Evolutionary conservation across 2,329 filamentous ascomycete species (phyloP).

Genomic region (Berkeleyomyces basicola): DNA sequence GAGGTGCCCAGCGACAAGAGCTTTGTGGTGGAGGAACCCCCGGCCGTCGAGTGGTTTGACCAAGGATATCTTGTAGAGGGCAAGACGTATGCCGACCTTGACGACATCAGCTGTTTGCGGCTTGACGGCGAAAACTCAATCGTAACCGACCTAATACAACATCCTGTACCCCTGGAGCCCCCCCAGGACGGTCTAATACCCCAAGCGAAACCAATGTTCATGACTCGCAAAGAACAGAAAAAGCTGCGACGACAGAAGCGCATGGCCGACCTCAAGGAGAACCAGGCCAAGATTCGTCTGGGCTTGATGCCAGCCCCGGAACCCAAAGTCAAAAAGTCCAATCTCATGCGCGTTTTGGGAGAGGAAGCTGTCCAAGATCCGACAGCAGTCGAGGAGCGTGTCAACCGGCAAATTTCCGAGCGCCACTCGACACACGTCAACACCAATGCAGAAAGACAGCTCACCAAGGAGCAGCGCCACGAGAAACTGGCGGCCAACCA

Average conservation of each 20-base stretch:
- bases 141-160: slow-evolving; percentile 80
- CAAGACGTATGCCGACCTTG: slow-evolving; percentile 55
- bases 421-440: slow-evolving; percentile 63
- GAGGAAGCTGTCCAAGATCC: slow-evolving; percentile 81
- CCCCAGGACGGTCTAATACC: slow-evolving; percentile 75
- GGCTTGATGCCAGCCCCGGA: slow-evolving; percentile 79
- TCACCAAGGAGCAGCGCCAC: slow-evolving; percentile 72
- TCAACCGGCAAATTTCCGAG: slow-evolving; percentile 83
- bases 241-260: slow-evolving; percentile 80
- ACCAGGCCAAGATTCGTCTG: slow-evolving; percentile 87
- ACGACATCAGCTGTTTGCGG: slow-evolving; percentile 49
- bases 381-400: slow-evolving; percentile 86
- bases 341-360: slow-evolving; percentile 91
- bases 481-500: slow-evolving; percentile 75
- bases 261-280: slow-evolving; percentile 86
- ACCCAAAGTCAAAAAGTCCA: slow-evolving; percentile 92
- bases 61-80: slow-evolving; percentile 63
- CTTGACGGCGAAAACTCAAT: slow-evolving; percentile 67
- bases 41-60: slow-evolving; percentile 95
- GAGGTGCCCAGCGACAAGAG: slow-evolving; percentile 78
- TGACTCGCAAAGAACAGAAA: slow-evolving; percentile 79
- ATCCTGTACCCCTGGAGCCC: slow-evolving; percentile 78
- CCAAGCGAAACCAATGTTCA: slow-evolving; percentile 72
- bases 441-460: slow-evolving; percentile 67
- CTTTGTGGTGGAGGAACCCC: slow-evolving; percentile 68